Base-by-base conservation (phyloP, 331 rosid species). In the Malus hybrid region DNA sequence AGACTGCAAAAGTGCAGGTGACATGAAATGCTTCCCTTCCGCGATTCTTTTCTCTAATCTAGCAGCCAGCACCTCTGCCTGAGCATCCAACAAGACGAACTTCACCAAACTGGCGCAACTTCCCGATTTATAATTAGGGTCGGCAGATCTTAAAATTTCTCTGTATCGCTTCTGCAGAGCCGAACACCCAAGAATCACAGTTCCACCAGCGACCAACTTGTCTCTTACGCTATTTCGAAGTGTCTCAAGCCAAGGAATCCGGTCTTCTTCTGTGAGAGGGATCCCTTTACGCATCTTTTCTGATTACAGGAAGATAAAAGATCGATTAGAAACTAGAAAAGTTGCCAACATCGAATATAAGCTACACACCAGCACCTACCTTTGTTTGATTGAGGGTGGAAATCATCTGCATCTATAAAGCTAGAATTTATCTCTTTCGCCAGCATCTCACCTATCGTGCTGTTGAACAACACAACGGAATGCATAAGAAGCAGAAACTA, bases 351-450 rank as follows among this genome's bases (percentile, higher is more conserved):
- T 27, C 10, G 28, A 31, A 22, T 4, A 46, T 10, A 39, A 10
- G 0, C 46, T 39, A 39, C 46, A 3, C 5, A 39, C 46, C 46
- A 39, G 36, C 46, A 8, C 29, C 24, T 18, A 90, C 98, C 96
- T 86, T 86, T 91, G 87, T 88, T 94, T 65, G 95, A 91, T 55
- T 75, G 79, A n/a, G 96, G 83, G 74, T 94, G 97, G 80, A 86
- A 90, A 86, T 91, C 88, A 88, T 91, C 98, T 6, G 98, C 98
- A 82, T 93, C 98, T 71, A 91, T 85, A 59, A 86, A 90, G 69
- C 71, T 82, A 52, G 74, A 84, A 9, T 73, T 82, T 71, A 78
- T 76, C 81, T 75, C 86, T 68, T 78, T 79, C 67, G 89, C 93
- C 74, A 94, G 82, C 85, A 85, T 79, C 81, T 76, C 88, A 27